Evolutionary conservation across 2,329 filamentous ascomycete species (phyloP).

Genomic region (Fusarium sp.): DNA sequence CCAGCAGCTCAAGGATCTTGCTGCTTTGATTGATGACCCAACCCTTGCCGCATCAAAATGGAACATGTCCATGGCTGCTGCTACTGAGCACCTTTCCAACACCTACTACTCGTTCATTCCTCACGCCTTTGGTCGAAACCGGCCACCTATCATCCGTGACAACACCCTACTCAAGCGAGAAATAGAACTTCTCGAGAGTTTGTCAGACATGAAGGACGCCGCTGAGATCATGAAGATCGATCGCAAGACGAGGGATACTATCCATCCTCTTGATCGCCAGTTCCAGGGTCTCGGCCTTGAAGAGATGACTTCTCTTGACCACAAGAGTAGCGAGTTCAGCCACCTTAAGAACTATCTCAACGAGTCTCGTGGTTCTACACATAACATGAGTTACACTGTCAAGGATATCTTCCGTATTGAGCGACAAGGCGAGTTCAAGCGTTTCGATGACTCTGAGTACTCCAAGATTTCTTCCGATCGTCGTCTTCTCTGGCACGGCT

Average conservation of each 20-base stretch:
- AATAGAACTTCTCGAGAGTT: constrained; percentile 81
- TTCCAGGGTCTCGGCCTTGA: constrained; percentile 77
- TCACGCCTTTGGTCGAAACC: constrained; percentile 79
- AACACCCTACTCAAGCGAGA: constrained; percentile 75
- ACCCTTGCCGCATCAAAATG: constrained; percentile 59
- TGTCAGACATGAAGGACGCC: constrained; percentile 88
- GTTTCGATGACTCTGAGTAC: constrained; percentile 70
- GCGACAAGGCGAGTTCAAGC: constrained; percentile 76
- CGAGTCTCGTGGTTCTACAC: constrained; percentile 74
- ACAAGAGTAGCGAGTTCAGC: constrained; percentile 69
- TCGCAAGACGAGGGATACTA: constrained; percentile 58
- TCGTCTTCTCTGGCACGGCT: constrained; percentile 89
- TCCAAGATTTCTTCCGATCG: constrained; percentile 71
- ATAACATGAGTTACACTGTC: constrained; percentile 69
- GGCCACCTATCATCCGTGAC: constrained; percentile 74
- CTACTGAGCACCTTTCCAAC: constrained; percentile 76
- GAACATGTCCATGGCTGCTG: constrained; percentile 50
- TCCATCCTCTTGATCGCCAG: constrained; percentile 78
- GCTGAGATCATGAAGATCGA: constrained; percentile 80
- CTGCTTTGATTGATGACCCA: constrained; percentile 70
- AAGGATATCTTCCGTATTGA: constrained; percentile 86
- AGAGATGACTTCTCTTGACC: constrained; percentile 79
- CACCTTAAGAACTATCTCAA: constrained; percentile 75
- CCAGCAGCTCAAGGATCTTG: constrained; percentile 79
- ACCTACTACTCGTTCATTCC: constrained; percentile 85